These are phyloP conservation scores for Acacia concinna DNA, from an alignment of 331 rosid genomes.

Conservation along the genomic window DNA sequence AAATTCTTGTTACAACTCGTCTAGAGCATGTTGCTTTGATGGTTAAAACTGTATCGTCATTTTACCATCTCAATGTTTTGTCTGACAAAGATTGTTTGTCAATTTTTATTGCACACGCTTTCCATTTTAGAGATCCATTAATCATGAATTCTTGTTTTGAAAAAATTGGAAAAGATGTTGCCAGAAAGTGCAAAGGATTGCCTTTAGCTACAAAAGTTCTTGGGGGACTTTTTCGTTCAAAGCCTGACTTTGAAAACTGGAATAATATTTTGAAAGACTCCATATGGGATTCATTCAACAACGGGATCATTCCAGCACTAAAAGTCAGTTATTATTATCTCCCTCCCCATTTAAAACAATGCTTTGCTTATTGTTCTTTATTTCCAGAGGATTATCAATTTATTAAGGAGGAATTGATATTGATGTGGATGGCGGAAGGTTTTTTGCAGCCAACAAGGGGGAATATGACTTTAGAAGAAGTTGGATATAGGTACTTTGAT, in stretches of 20 bases:
- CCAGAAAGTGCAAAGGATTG: conserved; percentile 30
- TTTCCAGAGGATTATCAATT: not conserved
- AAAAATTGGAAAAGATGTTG: conserved; percentile 21
- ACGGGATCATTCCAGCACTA: not conserved
- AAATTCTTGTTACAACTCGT: conserved; percentile 10
- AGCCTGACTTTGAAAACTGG: not conserved
- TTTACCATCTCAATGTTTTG: not conserved
- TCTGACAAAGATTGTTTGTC: conserved; percentile 2
- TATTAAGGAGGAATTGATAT: not conserved
- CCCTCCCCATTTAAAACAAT: not conserved
- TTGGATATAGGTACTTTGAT: not conserved
- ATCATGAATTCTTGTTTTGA: not conserved
- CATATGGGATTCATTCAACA: not conserved
- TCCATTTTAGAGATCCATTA: not conserved
- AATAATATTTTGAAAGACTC: not conserved
- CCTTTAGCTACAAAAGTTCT: conserved; percentile 32
- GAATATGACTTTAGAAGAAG: not conserved
- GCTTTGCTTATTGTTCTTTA: not conserved
- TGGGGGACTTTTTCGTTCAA: conserved; percentile 27
- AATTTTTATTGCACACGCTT: conserved; percentile 25
- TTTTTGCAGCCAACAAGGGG: not conserved
- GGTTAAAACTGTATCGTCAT: not conserved
- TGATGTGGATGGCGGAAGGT: conserved; percentile 1
- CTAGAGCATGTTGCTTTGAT: not conserved
- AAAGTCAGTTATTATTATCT: not conserved